Percentiles rank a stretch among this genome's conserved stretches.
Conservation (phyloP, 1,284 basidiomycete genomes). For the Boletus sp. region DNA sequence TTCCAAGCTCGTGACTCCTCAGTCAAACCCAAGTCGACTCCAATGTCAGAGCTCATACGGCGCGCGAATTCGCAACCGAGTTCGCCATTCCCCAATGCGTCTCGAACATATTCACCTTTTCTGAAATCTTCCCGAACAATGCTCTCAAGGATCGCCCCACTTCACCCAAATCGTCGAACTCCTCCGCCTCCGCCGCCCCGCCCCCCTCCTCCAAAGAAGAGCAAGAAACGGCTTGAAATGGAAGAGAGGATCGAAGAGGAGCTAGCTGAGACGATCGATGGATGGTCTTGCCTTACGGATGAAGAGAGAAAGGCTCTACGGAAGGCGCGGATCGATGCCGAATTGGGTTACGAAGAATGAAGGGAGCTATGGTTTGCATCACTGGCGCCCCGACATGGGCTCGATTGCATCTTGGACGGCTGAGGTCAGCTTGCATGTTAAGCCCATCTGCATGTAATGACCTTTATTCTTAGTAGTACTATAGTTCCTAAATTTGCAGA, state of each 20-base stretch:
- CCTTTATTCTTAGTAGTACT: not conserved
- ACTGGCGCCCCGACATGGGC: not conserved
- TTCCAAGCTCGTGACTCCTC: conserved; percentile 8
- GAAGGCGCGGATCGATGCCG: conserved; percentile 57
- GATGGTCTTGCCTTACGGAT: conserved; percentile 65
- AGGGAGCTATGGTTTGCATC: not conserved
- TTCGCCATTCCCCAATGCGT: conserved; percentile 51
- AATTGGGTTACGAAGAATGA: conserved; percentile 52
- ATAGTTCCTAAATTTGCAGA: not conserved
- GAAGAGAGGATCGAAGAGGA: conserved; percentile 79
- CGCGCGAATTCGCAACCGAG: conserved; percentile 62
- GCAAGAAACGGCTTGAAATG: conserved; percentile 67
- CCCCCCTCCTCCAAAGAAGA: conserved; percentile 63
- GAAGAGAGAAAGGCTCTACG: conserved; percentile 58
- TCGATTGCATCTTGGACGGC: not conserved
- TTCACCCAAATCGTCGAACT: conserved; percentile 65
- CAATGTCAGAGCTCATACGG: conserved; percentile 71
- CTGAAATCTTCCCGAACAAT: conserved; percentile 58
- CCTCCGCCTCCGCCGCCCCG: conserved; percentile 66
- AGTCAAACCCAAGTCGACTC: conserved; percentile 41
- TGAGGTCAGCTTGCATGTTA: not conserved
- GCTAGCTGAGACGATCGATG: conserved; percentile 64
- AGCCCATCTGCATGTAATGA: conserved; percentile 5
- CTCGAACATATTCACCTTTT: conserved; percentile 55
- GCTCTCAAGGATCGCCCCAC: conserved; percentile 64